Percentiles rank a stretch among this genome's conserved stretches.
Conservation (phyloP, 169 alveolate species). For the Miamiensis avidus region DNA sequence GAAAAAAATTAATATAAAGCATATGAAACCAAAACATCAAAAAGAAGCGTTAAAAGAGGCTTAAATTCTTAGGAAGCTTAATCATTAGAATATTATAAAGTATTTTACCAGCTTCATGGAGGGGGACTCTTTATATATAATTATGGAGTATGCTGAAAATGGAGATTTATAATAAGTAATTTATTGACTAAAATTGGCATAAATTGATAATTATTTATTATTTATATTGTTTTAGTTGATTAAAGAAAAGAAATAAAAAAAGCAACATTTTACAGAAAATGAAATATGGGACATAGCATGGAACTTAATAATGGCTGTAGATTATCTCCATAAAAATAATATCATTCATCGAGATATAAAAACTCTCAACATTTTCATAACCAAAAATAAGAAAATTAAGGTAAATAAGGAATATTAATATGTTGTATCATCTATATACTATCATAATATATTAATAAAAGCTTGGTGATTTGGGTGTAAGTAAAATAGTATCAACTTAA, state of each 20-base stretch:
- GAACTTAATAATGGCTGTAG: constrained; percentile 70
- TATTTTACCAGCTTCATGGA: constrained; percentile 81
- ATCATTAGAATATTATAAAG: constrained; percentile 82
- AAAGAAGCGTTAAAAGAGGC: constrained; percentile 82
- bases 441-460: constrained; percentile 36
- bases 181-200: background rate
- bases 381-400: constrained; percentile 71
- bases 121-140: constrained; percentile 67
- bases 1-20: constrained; percentile 74
- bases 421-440: background rate
- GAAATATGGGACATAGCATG: constrained; percentile 77
- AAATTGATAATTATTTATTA: background rate
- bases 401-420: constrained; percentile 4
- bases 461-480: constrained; percentile 88
- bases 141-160: constrained; percentile 86
- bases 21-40: constrained; percentile 67
- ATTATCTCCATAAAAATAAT: constrained; percentile 74
- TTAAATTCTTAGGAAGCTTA: constrained; percentile 64
- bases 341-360: constrained; percentile 90
- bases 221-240: constrained; percentile 38
- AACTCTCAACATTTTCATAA: constrained; percentile 77
- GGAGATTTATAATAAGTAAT: constrained; percentile 78
- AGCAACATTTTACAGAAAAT: constrained; percentile 63
- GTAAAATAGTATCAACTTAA: constrained; percentile 65
- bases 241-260: constrained; percentile 59